Conservation (phyloP, 176 grass and related monocot species). For the Eremochloa ophiuroides region DNA sequence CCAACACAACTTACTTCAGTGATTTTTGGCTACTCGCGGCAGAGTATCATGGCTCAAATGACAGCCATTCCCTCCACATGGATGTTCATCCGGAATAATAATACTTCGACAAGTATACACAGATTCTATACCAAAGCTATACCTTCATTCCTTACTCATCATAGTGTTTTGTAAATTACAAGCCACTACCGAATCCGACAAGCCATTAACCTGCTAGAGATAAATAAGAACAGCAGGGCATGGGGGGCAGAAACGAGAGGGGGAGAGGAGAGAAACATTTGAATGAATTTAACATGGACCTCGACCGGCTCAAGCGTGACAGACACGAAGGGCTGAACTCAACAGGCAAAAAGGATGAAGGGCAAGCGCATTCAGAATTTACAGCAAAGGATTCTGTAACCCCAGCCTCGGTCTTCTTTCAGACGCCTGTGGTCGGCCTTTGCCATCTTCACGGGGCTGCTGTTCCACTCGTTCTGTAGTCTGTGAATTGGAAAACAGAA, state of each 20-base stretch:
- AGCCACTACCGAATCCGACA: conserved; percentile 42
- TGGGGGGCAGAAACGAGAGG: neutral
- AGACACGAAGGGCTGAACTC: conserved; percentile 21
- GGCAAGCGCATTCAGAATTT: conserved; percentile 51
- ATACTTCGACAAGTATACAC: neutral
- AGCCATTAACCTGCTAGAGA: conserved; percentile 53
- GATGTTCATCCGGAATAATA: conserved; percentile 2
- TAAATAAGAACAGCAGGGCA: conserved; percentile 55
- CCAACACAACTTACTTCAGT: neutral
- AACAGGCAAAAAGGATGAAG: conserved; percentile 18
- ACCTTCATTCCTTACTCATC: conserved; percentile 40
- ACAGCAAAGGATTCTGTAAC: conserved; percentile 72
- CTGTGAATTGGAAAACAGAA: conserved; percentile 33
- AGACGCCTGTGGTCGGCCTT: conserved; percentile 64
- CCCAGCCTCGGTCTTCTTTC: conserved; percentile 55
- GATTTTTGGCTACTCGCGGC: neutral
- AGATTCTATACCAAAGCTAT: conserved; percentile 28
- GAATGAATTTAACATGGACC: conserved; percentile 58
- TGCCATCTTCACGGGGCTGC: conserved; percentile 87
- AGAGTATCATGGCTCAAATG: neutral
- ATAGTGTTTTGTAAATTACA: conserved; percentile 39
- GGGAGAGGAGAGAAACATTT: conserved; percentile 16
- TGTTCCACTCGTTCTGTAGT: conserved; percentile 78
- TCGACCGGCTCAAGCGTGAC: conserved; percentile 19
- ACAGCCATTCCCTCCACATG: neutral